phyloP scores from a whole-genome alignment of 148 eudicot genomes.

The Pouteria glomerata region DNA sequence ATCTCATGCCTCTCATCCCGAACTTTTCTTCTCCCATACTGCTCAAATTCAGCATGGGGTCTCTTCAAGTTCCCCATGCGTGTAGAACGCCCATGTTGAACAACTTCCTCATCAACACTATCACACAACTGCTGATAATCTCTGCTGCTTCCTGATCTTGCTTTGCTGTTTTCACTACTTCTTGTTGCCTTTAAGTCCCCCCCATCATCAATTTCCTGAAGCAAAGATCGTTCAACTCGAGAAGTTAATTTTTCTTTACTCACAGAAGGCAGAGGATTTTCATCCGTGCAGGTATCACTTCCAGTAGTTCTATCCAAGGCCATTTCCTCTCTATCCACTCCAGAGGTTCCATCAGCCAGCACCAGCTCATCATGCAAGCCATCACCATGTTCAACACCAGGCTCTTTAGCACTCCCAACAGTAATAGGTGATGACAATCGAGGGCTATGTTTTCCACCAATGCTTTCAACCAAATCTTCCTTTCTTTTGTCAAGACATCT shows the following conservation, averaged over 20 bases:
- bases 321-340: conserved; percentile 32
- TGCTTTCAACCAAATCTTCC: conserved; percentile 58
- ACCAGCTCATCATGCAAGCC: conserved; percentile 33
- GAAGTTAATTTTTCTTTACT: conserved; percentile 39
- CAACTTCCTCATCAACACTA: conserved; percentile 57
- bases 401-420: conserved; percentile 35
- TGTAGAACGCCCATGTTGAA: conserved; percentile 47
- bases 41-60: no score
- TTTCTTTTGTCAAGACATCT: conserved; percentile 30
- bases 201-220: conserved; percentile 40
- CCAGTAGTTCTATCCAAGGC: conserved; percentile 18
- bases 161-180: conserved; percentile 57
- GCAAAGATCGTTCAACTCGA: conserved; percentile 36
- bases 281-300: conserved; percentile 29
- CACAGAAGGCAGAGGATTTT: conserved; percentile 22
- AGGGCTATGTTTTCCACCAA: conserved; percentile 22
- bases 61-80: conserved; percentile 37
- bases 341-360: conserved; percentile 36
- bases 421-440: conserved; percentile 20
- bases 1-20: conserved; percentile 53
- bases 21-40: conserved; percentile 40
- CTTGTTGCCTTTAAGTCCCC: conserved; percentile 49
- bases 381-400: conserved; percentile 33
- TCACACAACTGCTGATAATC: conserved; percentile 52
- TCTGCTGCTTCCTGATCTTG: conserved; percentile 29